Evolutionary conservation across 1,139 yeast genomes (phyloP), one percentile per base, ranked within the genome.

Genomic region (Saccharomyces hybrid): DNA sequence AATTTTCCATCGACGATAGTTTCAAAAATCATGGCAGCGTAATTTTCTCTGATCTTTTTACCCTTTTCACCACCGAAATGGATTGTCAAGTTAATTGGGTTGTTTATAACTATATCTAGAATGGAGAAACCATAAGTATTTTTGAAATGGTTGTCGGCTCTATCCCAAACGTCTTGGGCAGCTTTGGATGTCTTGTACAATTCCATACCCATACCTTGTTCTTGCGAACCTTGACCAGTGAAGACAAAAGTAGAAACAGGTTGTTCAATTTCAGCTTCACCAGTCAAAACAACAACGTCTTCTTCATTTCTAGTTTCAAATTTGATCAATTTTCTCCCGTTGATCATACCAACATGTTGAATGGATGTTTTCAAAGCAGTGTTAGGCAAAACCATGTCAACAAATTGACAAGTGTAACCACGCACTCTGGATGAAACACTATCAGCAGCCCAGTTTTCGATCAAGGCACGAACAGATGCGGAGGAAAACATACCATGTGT

Each of bases 161-260:
- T 87, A 73, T 93, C 98, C 99, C 99, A 93, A 60, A 93, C 98
- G 60, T 82, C 83, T 68, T 84, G 85, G 56, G 99, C 99, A 71
- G 95, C 97, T 47, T 82, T 89, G 53, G 97, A 88, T 52, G 89
- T 80, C 61, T 84, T 85, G 75, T 93, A 93, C 70, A 93, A 81
- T 74, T 95, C 99, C 99, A 93, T 93, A 78, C 99, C 99, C 99
- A 93, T 93, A 71, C 98, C 98, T 78, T 95, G 99, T 75, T 95
- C 99, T 77, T 93, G 99, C 57, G 99, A 91, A 72, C 99, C 99
- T 80, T 93, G 99, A 72, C 99, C 99, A 63, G 99, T 93, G 77
- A 95, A 93, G 57, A 93, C 97, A 71, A 88, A 93, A 19, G 99
- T 86, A 51, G 99, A 88, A 56, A 86, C 86, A 52, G 99, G 99